Conservation (phyloP, 2,329 filamentous ascomycete species). For the Pseudocercospora pini-densiflorae region DNA sequence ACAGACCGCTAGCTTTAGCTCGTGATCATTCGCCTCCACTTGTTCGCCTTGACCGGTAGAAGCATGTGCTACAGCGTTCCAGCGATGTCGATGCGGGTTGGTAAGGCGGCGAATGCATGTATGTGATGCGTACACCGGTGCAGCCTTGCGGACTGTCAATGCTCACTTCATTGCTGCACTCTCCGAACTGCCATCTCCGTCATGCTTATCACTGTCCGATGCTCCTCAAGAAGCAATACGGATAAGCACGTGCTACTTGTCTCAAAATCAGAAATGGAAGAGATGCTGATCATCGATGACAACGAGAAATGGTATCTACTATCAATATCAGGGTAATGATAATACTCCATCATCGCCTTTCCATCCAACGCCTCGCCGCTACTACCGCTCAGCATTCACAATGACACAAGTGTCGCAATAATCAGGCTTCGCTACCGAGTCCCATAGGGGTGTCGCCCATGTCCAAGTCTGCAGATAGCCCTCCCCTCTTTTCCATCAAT, state of each 20-base stretch:
- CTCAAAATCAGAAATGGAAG: background rate
- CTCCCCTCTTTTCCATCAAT: conserved; percentile 3
- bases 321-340: background rate
- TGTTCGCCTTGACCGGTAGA: background rate
- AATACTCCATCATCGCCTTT: conserved; percentile 9
- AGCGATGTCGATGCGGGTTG: background rate
- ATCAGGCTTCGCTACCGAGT: background rate
- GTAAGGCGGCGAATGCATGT: background rate
- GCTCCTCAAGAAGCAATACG: background rate
- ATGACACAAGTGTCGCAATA: background rate
- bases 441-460: background rate
- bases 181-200: background rate
- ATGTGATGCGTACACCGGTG: background rate
- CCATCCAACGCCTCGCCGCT: conserved; percentile 10
- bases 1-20: background rate
- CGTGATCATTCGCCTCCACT: no score
- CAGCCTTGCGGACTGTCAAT: background rate
- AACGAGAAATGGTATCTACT: background rate
- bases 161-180: background rate
- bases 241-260: background rate
- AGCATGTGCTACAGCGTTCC: background rate
- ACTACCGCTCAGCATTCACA: background rate
- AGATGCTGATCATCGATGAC: background rate
- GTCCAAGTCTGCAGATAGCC: conserved; percentile 4
- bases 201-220: background rate